Evolutionary conservation across 2,329 filamentous ascomycete species (phyloP).

Genomic region (Trichoderma polysporum): DNA sequence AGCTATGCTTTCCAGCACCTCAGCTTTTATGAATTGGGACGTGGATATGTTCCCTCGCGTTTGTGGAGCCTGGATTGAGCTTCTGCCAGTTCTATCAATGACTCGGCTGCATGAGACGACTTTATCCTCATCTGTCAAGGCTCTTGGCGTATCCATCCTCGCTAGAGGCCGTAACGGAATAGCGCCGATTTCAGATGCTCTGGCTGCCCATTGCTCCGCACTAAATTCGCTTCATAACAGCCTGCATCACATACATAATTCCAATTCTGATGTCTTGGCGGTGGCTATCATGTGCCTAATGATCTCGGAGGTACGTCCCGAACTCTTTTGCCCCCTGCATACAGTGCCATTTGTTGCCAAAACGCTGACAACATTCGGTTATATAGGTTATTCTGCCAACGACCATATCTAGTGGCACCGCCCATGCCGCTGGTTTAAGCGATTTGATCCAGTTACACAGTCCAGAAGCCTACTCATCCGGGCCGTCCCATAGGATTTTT

Average conservation of each 20-base stretch:
- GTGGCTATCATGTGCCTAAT: conserved; percentile 40
- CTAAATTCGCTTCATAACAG: conserved; percentile 31
- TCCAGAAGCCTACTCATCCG: conserved; percentile 34
- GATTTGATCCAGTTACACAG: conserved; percentile 35
- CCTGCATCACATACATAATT: not conserved
- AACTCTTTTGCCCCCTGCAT: not conserved
- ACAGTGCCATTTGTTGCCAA: not conserved
- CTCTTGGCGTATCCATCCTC: conserved; percentile 35
- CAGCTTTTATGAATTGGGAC: not conserved
- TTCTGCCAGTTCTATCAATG: conserved; percentile 34
- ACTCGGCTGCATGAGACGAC: conserved; percentile 24
- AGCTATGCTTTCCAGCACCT: not conserved
- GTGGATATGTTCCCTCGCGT: conserved; percentile 35
- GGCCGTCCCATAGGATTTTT: conserved; percentile 39
- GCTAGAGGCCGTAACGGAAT: conserved; percentile 25
- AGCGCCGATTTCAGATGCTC: conserved; percentile 28
- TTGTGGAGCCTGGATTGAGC: conserved; percentile 43
- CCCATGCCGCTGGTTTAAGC: conserved; percentile 38
- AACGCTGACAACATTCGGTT: not conserved
- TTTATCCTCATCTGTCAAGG: conserved; percentile 34
- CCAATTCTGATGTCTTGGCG: conserved; percentile 27
- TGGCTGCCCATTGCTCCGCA: conserved; percentile 33
- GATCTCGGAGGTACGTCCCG: conserved; percentile 28
- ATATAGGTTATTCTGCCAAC: conserved; percentile 34
- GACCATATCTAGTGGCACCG: conserved; percentile 22